phyloP scores from a whole-genome alignment of 495 filamentous ascomycete genomes.

The Neurospora sp. region DNA sequence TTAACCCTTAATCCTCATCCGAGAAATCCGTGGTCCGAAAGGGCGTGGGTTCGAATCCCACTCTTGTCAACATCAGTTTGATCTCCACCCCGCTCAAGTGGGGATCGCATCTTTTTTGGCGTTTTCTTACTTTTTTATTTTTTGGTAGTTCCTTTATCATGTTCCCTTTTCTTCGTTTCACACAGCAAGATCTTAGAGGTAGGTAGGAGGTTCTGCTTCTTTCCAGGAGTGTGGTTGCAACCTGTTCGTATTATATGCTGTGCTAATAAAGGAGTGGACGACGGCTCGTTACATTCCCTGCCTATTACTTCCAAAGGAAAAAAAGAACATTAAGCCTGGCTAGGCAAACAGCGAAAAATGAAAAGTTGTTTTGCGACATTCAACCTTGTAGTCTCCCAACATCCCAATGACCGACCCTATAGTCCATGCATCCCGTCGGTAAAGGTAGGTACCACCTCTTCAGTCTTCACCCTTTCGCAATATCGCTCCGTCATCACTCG shows the following conservation, averaged over 20 bases:
- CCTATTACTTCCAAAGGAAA: not conserved
- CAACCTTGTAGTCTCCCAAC: not conserved
- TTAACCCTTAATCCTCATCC: not conserved
- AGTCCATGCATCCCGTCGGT: not conserved
- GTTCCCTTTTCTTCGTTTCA: not conserved
- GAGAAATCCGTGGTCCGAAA: conserved; percentile 18
- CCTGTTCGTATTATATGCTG: not conserved
- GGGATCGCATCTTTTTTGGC: not conserved
- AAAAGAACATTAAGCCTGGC: not conserved
- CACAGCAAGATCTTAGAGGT: not conserved
- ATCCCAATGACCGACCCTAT: not conserved
- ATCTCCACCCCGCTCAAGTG: not conserved
- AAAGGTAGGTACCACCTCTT: not conserved
- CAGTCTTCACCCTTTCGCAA: not conserved
- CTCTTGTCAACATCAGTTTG: conserved; percentile 12
- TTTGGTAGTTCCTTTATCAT: not conserved
- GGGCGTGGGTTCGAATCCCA: conserved; percentile 29
- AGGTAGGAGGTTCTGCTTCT: fast-evolving
- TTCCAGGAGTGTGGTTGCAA: not conserved
- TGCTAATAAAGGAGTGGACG: not conserved
- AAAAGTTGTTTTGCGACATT: not conserved
- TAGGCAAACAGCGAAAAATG: not conserved
- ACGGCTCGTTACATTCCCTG: not conserved
- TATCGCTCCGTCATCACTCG: not conserved
- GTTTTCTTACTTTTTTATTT: not conserved